Conservation (phyloP, 2,329 filamentous ascomycete genomes). For the Aureobasidium sp. region DNA sequence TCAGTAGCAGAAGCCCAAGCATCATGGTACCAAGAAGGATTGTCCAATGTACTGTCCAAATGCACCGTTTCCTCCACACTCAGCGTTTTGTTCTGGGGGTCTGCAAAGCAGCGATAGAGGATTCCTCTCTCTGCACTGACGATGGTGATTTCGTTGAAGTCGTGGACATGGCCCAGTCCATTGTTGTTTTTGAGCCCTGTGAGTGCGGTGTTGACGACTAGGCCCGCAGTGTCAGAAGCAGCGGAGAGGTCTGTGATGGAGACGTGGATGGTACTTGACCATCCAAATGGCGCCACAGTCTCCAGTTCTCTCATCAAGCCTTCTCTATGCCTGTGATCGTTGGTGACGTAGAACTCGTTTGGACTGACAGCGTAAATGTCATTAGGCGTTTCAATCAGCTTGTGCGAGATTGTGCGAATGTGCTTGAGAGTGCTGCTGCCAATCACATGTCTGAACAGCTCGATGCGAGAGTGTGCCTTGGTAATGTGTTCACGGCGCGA, state of each 20-base stretch:
- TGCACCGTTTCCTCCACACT: constrained; percentile 38
- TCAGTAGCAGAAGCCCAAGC: constrained; percentile 37
- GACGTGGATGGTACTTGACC: constrained; percentile 32
- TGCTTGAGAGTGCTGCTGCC: constrained; percentile 38
- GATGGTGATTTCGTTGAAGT: constrained; percentile 29
- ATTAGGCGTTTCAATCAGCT: constrained; percentile 52
- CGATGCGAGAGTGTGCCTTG: constrained; percentile 43
- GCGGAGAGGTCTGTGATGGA: background rate
- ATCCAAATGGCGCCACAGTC: constrained; percentile 34
- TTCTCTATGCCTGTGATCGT: constrained; percentile 50
- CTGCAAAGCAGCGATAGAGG: constrained; percentile 35
- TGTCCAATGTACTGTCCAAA: constrained; percentile 46
- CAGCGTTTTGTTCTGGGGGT: constrained; percentile 26
- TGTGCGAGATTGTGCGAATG: constrained; percentile 48
- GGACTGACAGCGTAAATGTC: constrained; percentile 47
- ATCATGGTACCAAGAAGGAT: constrained; percentile 53
- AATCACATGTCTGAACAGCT: constrained; percentile 51
- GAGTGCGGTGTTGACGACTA: constrained; percentile 41
- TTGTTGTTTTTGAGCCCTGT: constrained; percentile 48
- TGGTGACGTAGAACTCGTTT: constrained; percentile 51
- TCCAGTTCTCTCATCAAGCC: constrained; percentile 45
- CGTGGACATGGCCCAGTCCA: constrained; percentile 42
- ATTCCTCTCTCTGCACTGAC: constrained; percentile 39
- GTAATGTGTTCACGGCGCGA: constrained; percentile 17
- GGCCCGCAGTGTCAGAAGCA: constrained; percentile 20